Percentiles rank a stretch among this genome's conserved stretches.
Evolutionary conservation across 2,329 filamentous ascomycete genomes (phyloP).

Genomic region (Pseudogymnoascus sp.): DNA sequence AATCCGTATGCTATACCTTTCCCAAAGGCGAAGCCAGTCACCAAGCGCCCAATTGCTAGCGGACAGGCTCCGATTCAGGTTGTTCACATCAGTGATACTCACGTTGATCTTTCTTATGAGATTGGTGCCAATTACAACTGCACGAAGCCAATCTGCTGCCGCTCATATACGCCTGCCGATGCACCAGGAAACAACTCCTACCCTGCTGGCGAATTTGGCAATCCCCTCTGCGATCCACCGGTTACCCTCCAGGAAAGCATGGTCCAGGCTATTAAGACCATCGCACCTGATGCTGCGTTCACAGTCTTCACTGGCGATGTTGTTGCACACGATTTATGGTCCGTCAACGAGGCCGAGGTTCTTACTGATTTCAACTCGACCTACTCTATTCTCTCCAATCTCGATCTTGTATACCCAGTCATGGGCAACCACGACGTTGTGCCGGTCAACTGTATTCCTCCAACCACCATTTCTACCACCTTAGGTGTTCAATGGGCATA

Average conservation of each 20-base stretch:
- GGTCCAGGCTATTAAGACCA: constrained; percentile 29
- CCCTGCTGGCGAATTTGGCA: constrained; percentile 32
- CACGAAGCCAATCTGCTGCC: constrained; percentile 36
- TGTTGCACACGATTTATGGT: constrained; percentile 21
- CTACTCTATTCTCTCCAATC: constrained; percentile 26
- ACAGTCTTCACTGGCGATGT: constrained; percentile 29
- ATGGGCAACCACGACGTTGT: constrained; percentile 34
- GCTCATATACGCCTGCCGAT: constrained; percentile 29
- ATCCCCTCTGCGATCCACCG: constrained; percentile 32
- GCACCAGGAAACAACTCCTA: constrained; percentile 30
- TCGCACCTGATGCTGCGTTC: constrained; percentile 28
- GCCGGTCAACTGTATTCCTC: constrained; percentile 30
- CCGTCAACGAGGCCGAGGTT: constrained; percentile 22
- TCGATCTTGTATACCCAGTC: constrained; percentile 29
- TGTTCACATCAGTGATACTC: constrained; percentile 36
- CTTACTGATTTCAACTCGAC: constrained; percentile 29
- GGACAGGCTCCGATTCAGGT: constrained; percentile 31
- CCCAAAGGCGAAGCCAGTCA: constrained; percentile 27
- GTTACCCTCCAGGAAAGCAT: constrained; percentile 32
- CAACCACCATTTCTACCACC: constrained; percentile 20
- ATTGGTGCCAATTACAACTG: constrained; percentile 33
- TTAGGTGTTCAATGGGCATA: constrained; percentile 33
- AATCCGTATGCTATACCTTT: constrained; percentile 29
- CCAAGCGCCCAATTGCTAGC: constrained; percentile 28
- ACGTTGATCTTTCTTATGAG: constrained; percentile 34